Percentiles rank a stretch among this genome's conserved stretches.
Conservation (phyloP, 768 basidiomycete genomes). For the Roridomyces roridus region DNA sequence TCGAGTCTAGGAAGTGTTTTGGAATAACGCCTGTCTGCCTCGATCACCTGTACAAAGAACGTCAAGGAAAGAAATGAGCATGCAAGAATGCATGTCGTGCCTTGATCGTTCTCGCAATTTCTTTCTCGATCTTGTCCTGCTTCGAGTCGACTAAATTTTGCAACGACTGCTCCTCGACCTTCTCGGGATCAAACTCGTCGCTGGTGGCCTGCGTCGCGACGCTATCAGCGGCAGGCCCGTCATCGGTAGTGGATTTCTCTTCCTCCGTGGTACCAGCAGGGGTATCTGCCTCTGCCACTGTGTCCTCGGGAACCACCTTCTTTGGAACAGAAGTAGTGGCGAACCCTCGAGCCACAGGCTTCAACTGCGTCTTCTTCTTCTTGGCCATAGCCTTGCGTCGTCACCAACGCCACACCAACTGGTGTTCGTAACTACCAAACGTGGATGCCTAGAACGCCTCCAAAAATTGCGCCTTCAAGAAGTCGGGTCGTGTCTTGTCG, state of each 20-base stretch:
- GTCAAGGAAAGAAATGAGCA: background rate
- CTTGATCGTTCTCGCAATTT: slow-evolving; percentile 74
- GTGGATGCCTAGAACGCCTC: slow-evolving; percentile 26
- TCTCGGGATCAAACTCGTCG: slow-evolving; percentile 42
- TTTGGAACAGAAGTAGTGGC: slow-evolving; percentile 85
- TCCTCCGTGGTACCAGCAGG: slow-evolving; percentile 28
- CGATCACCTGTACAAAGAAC: slow-evolving; percentile 70
- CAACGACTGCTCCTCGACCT: slow-evolving; percentile 59
- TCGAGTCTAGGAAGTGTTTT: slow-evolving; percentile 67
- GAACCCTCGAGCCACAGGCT: slow-evolving; percentile 77
- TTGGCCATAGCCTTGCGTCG: slow-evolving; percentile 61
- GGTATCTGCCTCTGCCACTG: slow-evolving; percentile 16
- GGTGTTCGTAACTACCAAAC: background rate
- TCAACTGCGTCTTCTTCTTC: slow-evolving; percentile 85
- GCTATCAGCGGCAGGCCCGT: slow-evolving; percentile 10
- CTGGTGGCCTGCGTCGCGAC: slow-evolving; percentile 12
- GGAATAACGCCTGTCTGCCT: slow-evolving; percentile 80
- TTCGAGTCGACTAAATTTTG: slow-evolving; percentile 81
- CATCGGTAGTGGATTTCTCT: slow-evolving; percentile 22
- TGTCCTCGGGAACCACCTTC: slow-evolving; percentile 53
- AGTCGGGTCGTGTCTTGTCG: slow-evolving; percentile 6
- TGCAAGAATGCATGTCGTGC: slow-evolving; percentile 41
- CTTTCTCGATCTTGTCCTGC: slow-evolving; percentile 90
- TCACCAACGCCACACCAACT: too few species aligned
- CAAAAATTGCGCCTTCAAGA: slow-evolving; percentile 6